phyloP scores from a whole-genome alignment of 305 asterid species.

The Fraxinus baroniana region DNA sequence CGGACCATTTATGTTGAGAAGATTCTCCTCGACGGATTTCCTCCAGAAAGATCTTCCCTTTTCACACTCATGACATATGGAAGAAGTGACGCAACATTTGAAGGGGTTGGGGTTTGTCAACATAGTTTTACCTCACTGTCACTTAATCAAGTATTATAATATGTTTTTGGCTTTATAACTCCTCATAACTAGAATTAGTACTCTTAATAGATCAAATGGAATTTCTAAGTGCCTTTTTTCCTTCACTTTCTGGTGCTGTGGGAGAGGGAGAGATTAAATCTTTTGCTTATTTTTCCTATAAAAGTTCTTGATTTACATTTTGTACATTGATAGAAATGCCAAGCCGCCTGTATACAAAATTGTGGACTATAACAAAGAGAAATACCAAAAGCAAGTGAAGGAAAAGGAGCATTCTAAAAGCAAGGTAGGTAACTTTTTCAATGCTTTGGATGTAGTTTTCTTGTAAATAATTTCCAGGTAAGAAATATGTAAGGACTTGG shows the following conservation, averaged over 20 bases:
- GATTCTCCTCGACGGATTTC: neutral
- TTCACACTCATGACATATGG: neutral
- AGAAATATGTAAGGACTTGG: neutral
- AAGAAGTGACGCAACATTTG: neutral
- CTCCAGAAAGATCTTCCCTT: neutral
- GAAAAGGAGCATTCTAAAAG: constrained; percentile 66
- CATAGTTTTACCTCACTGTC: neutral
- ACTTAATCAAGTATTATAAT: neutral
- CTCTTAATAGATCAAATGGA: neutral
- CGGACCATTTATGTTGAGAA: neutral
- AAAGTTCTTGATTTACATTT: neutral
- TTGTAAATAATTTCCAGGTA: neutral
- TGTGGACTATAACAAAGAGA: constrained; percentile 62
- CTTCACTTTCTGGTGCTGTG: neutral
- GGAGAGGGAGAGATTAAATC: constrained; percentile 12
- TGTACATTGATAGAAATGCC: constrained; percentile 60
- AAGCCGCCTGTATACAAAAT: constrained; percentile 86
- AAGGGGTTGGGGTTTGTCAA: neutral
- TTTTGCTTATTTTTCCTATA: neutral
- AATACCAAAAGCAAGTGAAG: constrained; percentile 52
- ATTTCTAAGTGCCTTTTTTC: neutral
- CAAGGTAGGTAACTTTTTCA: constrained; percentile 44
- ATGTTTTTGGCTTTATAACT: neutral
- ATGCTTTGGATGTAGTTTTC: constrained; percentile 8
- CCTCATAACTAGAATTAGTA: neutral